Conservation (phyloP, 2,329 filamentous ascomycete species). For the Fusarium tjaetaba region DNA sequence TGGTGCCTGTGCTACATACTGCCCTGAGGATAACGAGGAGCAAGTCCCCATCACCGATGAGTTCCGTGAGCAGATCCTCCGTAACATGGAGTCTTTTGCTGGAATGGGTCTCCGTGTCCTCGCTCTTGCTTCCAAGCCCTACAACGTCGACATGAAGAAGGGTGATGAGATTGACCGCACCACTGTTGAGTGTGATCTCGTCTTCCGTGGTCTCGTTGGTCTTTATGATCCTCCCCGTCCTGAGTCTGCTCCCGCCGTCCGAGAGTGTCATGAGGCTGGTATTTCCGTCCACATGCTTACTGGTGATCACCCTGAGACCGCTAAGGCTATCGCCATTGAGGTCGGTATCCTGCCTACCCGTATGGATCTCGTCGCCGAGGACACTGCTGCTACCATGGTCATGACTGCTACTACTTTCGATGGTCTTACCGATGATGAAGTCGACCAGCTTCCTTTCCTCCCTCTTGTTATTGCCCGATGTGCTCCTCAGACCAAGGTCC, state of each 20-base stretch:
- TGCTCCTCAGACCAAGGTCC: constrained; percentile 75
- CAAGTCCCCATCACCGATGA: constrained; percentile 59
- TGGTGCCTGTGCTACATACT: constrained; percentile 64
- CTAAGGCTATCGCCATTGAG: constrained; percentile 69
- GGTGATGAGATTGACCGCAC: constrained; percentile 60
- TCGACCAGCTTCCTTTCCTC: constrained; percentile 71
- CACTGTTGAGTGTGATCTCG: constrained; percentile 67
- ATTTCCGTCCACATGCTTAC: constrained; percentile 76
- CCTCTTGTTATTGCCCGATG: constrained; percentile 76
- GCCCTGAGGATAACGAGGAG: constrained; percentile 50
- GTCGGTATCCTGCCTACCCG: constrained; percentile 67
- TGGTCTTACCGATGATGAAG: constrained; percentile 68
- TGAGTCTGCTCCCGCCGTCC: constrained; percentile 70
- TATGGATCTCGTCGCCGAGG: constrained; percentile 59
- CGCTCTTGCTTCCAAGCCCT: constrained; percentile 64
- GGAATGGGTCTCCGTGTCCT: constrained; percentile 73
- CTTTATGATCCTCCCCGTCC: constrained; percentile 77
- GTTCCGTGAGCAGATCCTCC: constrained; percentile 64
- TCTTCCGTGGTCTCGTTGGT: constrained; percentile 74
- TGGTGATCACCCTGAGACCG: constrained; percentile 72
- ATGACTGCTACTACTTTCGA: constrained; percentile 74
- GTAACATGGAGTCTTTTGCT: constrained; percentile 72
- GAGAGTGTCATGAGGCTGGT: constrained; percentile 68
- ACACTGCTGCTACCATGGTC: constrained; percentile 67
- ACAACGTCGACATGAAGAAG: constrained; percentile 51